These are phyloP conservation scores for Purshia tridentata DNA, from an alignment of 306 rosid species.

Conservation along the genomic window DNA sequence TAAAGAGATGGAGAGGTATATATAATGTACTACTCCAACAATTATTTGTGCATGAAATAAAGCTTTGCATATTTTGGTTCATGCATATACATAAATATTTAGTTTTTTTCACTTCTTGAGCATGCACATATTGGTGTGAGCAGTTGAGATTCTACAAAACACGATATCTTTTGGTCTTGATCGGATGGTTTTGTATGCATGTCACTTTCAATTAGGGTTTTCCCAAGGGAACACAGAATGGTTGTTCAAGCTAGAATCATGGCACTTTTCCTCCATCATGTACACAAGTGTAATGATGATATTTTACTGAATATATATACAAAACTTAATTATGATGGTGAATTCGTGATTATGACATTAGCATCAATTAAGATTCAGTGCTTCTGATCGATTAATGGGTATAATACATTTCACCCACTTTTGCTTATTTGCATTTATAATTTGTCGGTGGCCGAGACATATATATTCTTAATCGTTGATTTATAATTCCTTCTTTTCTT, in stretches of 20 bases:
- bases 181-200: not conserved
- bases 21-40: not conserved
- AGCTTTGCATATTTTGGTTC: not conserved
- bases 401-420: constrained; percentile 7
- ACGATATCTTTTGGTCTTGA: constrained; percentile 1
- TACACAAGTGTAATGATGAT: constrained; percentile 25
- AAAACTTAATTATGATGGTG: constrained; percentile 3
- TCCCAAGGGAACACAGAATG: constrained; percentile 22
- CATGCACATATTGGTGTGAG: not conserved
- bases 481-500: not conserved
- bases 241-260: constrained; percentile 31
- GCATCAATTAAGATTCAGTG: constrained; percentile 40
- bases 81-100: not conserved
- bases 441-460: not conserved
- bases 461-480: not conserved
- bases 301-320: constrained; percentile 14
- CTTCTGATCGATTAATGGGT: constrained; percentile 5
- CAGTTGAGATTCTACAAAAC: constrained; percentile 1
- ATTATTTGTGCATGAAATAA: constrained; percentile 12
- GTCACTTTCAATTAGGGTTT: constrained; percentile 32
- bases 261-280: constrained; percentile 23
- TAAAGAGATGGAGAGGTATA: not conserved
- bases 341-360: not conserved
- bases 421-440: not conserved
- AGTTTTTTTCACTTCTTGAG: not conserved